Base-by-base conservation (phyloP, 1,139 yeast genomes). In the Kurtzmaniella quercitrusa region DNA sequence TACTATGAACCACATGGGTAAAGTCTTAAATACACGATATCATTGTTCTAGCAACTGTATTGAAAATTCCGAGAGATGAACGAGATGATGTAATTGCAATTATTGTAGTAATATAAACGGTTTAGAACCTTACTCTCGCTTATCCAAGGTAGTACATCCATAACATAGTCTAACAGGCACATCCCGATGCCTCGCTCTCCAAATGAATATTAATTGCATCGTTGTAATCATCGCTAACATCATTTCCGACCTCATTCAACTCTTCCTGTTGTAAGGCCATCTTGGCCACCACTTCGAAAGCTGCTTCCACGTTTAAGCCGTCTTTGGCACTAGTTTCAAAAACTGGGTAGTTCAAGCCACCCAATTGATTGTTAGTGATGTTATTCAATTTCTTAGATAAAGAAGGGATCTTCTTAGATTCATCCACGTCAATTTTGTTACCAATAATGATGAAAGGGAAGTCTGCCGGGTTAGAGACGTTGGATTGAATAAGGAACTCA, bases 361-460 rank as follows among this genome's bases (percentile, higher is more conserved):
- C 98, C 56, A 88, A 73, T 51, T 85, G 85, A 52, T 71, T 71
- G 48, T 82, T 84, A 53, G 96, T 89, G 63, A 88, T 80, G 45
- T 87, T 84, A 58, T 84, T 85, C 38, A 96, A 95, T 57, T 88
- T 85, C 66, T 91, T 89, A 40, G 82, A 76, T 53, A 71, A 66
- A 23, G 86, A 80, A 3, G 93, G 88, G 41, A 83, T 82, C 53
- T 95, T 82, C 66, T 89, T 88, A 52, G 84, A 76, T 55, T 93
- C 98, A 58, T 93, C 98, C 34, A 88, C 88, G 62, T 93, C 98
- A 45, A 93, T 82, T 70, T 93, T 93, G 66, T 93, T 93, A 41
- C 98, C 98, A 56, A 93, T 76, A 43, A 91, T 87, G 44, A 91
- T 94, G 65, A 93, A 93, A 2, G 98, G 98, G 73, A 93, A 93